Evolutionary conservation across 345 rosid species (phyloP).

Genomic region (Citrus australasica): DNA sequence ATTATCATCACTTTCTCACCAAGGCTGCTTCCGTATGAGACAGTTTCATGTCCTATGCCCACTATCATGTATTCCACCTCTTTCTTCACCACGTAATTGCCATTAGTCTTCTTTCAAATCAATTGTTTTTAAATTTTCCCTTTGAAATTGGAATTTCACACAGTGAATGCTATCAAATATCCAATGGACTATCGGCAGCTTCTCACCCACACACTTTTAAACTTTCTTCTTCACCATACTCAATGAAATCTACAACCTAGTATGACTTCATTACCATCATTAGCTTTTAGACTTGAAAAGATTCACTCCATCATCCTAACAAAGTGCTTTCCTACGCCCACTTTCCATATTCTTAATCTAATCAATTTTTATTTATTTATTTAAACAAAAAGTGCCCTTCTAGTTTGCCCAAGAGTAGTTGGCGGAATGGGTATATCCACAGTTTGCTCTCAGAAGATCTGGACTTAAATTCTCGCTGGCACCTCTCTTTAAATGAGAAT

Average conservation of each 20-base stretch:
- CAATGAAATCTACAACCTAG: background rate
- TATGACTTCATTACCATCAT: background rate
- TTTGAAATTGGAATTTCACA: background rate
- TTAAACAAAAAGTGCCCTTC: background rate
- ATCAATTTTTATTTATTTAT: background rate
- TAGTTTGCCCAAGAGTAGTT: background rate
- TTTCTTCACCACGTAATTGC: background rate
- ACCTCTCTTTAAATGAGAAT: too few species aligned
- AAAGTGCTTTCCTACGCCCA: background rate
- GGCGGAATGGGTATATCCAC: background rate
- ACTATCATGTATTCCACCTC: background rate
- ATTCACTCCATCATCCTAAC: background rate
- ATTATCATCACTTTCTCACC: background rate
- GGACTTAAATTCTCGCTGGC: too few species aligned
- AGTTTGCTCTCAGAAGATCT: background rate
- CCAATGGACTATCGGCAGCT: background rate
- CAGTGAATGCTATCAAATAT: background rate
- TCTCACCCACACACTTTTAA: background rate
- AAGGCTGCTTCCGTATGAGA: background rate
- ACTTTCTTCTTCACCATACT: background rate
- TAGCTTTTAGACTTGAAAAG: background rate
- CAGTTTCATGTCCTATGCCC: background rate
- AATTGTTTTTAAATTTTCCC: background rate
- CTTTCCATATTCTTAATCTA: background rate
- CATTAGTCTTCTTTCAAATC: background rate